Base-by-base conservation (phyloP, 2,329 filamentous ascomycete genomes). In the Waltergamsia citrina region DNA sequence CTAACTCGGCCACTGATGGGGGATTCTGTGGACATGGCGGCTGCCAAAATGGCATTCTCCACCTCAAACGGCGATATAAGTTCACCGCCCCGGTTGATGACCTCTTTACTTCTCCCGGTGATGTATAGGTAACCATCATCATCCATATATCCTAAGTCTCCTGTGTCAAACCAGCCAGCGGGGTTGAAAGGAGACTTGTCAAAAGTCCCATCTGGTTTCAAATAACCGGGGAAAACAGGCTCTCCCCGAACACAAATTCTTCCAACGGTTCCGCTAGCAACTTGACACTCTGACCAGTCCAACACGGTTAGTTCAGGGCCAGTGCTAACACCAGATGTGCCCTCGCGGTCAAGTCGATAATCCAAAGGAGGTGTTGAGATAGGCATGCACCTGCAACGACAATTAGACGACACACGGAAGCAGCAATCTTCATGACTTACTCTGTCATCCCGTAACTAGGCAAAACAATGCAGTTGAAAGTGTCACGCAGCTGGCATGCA, bases 381-480 rank as follows among this genome's bases (percentile, higher is more conserved):
- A 1, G 69, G 70, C 67, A 73, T 73, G 42, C 69, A 74, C 29
- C 54, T 57, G n/a, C 10, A 12, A 21, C 3, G 7, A 19, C 26
- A 10, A 29, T 25, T 32, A 31, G 16, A 28, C 17, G 11, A 6
- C 6, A 14, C 8, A 17, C 7, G 21, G 8, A 19, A 8, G n/a
- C n/a, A n/a, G n/a, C 18, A 10, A 12, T 7, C 7, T 16, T 20
- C n/a, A n/a, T 5, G 2, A 43, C 54, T 47, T 42, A 58, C 52
- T 74, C 70, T 1, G 70, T 75, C 70, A 75, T 74, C 14, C 69
- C 71, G 42, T 75, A 74, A 41, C 67, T 72, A 3, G 70, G 70
- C 14, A 75, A 54, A 3, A 75, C 62, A 3, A 57, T 59, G 36
- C 66, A 70, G 9, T 59, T 51, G 48, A 74, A 75, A 0, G 61